A percentile compares a stretch with the other conserved stretches of the same genome.
Evolutionary conservation across 495 filamentous ascomycete genomes (phyloP).

Genomic region (Daldinia loculata): DNA sequence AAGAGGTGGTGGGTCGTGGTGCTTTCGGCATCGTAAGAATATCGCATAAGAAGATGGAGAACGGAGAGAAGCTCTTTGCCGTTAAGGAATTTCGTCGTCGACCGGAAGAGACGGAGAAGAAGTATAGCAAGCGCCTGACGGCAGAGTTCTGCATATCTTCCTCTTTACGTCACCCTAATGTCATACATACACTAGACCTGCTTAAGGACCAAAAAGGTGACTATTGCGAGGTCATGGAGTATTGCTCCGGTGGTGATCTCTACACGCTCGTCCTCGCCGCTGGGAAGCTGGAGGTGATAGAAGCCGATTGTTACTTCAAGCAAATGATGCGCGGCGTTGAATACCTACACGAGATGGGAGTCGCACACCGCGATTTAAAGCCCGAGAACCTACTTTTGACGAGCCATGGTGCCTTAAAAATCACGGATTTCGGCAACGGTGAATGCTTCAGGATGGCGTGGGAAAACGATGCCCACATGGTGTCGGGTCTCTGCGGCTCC

Average conservation of each 20-base stretch:
- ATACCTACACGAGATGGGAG: slow-evolving; percentile 99
- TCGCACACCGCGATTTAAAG: slow-evolving; percentile 96
- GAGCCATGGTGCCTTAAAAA: slow-evolving; percentile 92
- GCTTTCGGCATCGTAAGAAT: slow-evolving; percentile 98
- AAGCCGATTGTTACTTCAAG: slow-evolving; percentile 99
- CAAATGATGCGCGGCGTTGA: slow-evolving; percentile 99
- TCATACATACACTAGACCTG: slow-evolving; percentile 97
- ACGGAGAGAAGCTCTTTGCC: slow-evolving; percentile 92
- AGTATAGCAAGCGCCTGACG: slow-evolving; percentile 98
- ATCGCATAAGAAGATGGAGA: slow-evolving; percentile 94
- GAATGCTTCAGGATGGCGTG: slow-evolving; percentile 99
- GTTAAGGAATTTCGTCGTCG: slow-evolving; percentile 98
- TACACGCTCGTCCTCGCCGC: slow-evolving; percentile 94
- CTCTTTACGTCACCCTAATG: slow-evolving; percentile 93
- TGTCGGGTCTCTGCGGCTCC: slow-evolving; percentile 92
- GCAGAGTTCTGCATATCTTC: slow-evolving; percentile 99
- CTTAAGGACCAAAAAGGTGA: slow-evolving; percentile 96
- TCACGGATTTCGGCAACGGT: slow-evolving; percentile 98
- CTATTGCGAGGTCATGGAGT: slow-evolving; percentile 99
- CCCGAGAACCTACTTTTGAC: slow-evolving; percentile 97
- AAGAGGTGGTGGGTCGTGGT: slow-evolving; percentile 96
- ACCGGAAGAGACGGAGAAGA: slow-evolving; percentile 91
- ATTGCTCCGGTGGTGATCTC: slow-evolving; percentile 94
- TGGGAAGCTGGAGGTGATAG: slow-evolving; percentile 88
- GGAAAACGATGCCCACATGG: slow-evolving; percentile 98